These are phyloP conservation scores for Sporothrix curviconia DNA, from an alignment of 2,329 filamentous ascomycete species.

Conservation along the genomic window DNA sequence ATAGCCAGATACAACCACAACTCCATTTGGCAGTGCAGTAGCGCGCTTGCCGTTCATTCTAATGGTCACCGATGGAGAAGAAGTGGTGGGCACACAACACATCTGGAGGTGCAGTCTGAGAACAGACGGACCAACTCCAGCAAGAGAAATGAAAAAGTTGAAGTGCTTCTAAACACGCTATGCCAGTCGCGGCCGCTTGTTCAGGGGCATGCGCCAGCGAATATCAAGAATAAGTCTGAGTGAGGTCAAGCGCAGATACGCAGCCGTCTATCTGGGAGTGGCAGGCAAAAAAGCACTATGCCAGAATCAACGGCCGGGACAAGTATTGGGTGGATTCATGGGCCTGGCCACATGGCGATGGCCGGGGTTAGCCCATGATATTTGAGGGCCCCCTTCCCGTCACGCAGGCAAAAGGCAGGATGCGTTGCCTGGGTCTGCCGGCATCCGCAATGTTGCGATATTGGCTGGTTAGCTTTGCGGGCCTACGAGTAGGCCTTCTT, in stretches of 20 bases:
- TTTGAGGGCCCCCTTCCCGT: neutral
- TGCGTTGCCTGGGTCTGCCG: neutral
- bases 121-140: too few species aligned
- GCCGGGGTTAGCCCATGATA: constrained; percentile 3
- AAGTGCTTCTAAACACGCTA: neutral
- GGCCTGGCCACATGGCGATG: constrained; percentile 6
- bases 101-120: too few species aligned
- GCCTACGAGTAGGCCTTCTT: neutral
- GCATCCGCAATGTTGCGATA: constrained; percentile 2
- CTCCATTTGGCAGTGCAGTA: too few species aligned
- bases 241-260: neutral
- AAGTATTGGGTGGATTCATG: neutral
- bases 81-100: too few species aligned
- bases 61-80: too few species aligned
- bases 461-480: neutral
- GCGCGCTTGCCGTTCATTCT: too few species aligned
- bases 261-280: neutral
- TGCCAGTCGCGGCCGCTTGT: neutral
- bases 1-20: too few species aligned
- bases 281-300: neutral
- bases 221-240: neutral
- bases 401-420: too few species aligned
- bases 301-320: too few species aligned
- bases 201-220: neutral
- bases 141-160: too few species aligned